Conservation (phyloP, 495 filamentous ascomycete species). For the Ramalina peruviana region DNA sequence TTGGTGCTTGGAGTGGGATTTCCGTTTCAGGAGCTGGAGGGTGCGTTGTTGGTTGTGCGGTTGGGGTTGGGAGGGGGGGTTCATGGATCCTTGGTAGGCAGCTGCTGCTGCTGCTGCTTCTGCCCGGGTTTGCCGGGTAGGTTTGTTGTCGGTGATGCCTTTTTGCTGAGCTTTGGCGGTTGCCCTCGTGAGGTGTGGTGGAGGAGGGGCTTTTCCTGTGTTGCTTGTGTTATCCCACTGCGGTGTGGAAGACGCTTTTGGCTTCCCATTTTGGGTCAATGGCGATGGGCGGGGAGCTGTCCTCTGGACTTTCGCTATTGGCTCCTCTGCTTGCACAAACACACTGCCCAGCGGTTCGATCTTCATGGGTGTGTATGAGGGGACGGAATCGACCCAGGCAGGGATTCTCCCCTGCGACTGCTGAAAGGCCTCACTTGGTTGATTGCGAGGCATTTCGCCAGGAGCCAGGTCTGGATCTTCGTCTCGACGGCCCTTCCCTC, state of each 20-base stretch:
- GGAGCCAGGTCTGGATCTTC: not conserved
- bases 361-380: not conserved
- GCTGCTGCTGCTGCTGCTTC: not conserved
- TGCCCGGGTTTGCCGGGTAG: not conserved
- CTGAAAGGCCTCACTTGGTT: too few species aligned
- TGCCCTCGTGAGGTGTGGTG: too few species aligned
- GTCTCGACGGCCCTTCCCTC: not conserved
- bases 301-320: too few species aligned
- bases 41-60: not conserved
- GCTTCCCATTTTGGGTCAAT: too few species aligned
- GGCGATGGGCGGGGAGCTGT: too few species aligned
- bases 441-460: not conserved
- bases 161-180: too few species aligned
- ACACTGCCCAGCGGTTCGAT: not conserved
- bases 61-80: constrained; percentile 21
- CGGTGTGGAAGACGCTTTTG: too few species aligned
- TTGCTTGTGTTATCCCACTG: too few species aligned
- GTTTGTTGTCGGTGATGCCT: not conserved
- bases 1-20: not conserved
- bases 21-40: not conserved
- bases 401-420: too few species aligned
- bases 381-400: not conserved
- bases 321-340: too few species aligned
- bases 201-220: too few species aligned
- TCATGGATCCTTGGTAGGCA: not conserved